These are phyloP conservation scores for Phlebopus sp. DNA, from an alignment of 1,284 basidiomycete genomes.

Conservation along the genomic window DNA sequence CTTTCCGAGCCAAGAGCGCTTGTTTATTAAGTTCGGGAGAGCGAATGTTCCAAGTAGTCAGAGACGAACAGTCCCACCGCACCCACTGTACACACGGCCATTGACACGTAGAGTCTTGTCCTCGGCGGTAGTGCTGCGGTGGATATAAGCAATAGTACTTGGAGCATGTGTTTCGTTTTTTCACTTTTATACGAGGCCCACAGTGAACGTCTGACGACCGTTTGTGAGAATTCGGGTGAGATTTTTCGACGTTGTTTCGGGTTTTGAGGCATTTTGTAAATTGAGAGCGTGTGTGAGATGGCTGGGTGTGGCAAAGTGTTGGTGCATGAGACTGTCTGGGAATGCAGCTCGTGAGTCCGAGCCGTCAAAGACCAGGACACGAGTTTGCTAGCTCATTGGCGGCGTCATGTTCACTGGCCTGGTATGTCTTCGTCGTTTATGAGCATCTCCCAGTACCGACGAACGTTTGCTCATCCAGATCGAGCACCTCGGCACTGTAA, in stretches of 20 bases:
- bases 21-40: background rate
- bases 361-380: no score
- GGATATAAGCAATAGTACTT: constrained; percentile 10
- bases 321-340: no score
- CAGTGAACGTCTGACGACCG: constrained; percentile 27
- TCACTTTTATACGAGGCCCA: constrained; percentile 46
- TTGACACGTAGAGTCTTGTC: constrained; percentile 57
- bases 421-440: constrained; percentile 40
- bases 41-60: constrained; percentile 50
- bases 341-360: no score
- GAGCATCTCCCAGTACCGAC: background rate
- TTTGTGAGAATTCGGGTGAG: constrained; percentile 4
- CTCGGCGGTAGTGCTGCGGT: constrained; percentile 53
- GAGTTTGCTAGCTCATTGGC: background rate
- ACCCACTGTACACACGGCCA: constrained; percentile 53
- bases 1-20: background rate
- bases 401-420: constrained; percentile 65
- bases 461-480: constrained; percentile 45
- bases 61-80: constrained; percentile 51
- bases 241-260: background rate
- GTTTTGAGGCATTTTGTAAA: background rate
- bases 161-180: constrained; percentile 10
- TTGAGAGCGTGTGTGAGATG: no score
- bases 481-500: constrained; percentile 78
- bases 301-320: no score